Conservation (phyloP, 2,329 filamentous ascomycete species). For the Plectosphaerella cucumerina region DNA sequence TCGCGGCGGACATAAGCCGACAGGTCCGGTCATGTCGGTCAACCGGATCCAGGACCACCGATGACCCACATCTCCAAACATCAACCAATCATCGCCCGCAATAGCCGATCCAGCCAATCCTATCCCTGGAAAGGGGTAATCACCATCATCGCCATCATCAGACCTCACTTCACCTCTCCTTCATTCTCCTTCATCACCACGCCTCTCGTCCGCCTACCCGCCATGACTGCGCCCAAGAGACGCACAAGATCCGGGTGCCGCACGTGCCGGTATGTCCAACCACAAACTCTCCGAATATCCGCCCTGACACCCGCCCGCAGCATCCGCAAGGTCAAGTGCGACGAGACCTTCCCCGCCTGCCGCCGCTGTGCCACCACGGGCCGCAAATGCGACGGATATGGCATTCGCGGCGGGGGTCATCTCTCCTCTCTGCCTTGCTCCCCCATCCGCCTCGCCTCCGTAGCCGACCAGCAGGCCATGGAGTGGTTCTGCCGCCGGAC, state of each 20-base stretch:
- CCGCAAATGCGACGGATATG: slow-evolving; percentile 17
- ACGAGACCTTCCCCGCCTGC: slow-evolving; percentile 16
- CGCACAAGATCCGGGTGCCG: slow-evolving; percentile 7
- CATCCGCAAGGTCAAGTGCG: slow-evolving; percentile 19
- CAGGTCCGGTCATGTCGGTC: no score
- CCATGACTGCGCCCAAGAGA: not conserved
- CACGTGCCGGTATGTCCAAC: slow-evolving; percentile 8
- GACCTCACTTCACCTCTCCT: no score
- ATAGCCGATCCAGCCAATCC: not conserved
- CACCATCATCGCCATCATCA: no score
- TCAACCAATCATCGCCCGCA: not conserved
- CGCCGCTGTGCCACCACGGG: slow-evolving; percentile 15
- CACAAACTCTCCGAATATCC: not conserved
- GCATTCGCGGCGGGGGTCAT: slow-evolving; percentile 14
- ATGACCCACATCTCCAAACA: not conserved
- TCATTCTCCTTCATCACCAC: not conserved
- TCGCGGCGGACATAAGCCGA: no score
- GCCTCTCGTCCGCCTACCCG: not conserved
- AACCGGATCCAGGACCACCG: no score
- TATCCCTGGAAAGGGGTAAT: not conserved
- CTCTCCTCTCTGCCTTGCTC: not conserved
- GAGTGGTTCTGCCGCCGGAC: slow-evolving; percentile 39
- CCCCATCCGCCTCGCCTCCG: not conserved
- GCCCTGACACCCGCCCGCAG: slow-evolving; percentile 5
- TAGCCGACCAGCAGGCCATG: slow-evolving; percentile 23